These are phyloP conservation scores for Mucor indicus DNA, from an alignment of 371 early-diverging fungal species.

Conservation along the genomic window DNA sequence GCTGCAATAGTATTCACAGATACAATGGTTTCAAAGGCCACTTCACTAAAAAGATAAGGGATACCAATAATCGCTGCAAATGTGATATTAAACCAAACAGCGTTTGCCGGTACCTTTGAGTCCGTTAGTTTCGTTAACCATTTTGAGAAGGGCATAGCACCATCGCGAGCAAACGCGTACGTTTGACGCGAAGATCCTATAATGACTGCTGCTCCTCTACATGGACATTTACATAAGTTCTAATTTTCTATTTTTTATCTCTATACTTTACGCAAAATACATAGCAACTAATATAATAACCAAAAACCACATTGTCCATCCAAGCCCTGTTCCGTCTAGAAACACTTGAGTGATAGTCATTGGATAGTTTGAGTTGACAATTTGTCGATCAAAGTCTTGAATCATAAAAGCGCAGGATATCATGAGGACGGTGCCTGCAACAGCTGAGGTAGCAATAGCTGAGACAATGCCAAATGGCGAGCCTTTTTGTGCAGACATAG, in stretches of 20 bases:
- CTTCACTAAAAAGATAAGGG: slow-evolving; percentile 39
- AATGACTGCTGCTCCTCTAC: slow-evolving; percentile 43
- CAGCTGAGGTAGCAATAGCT: slow-evolving; percentile 40
- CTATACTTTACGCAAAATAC: slow-evolving; percentile 39
- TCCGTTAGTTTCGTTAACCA: slow-evolving; percentile 27
- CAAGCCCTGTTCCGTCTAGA: slow-evolving; percentile 42
- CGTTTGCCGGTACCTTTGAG: slow-evolving; percentile 38
- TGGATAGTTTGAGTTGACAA: slow-evolving; percentile 40
- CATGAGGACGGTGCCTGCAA: slow-evolving; percentile 56
- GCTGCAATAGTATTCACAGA: slow-evolving; percentile 69
- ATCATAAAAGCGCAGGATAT: slow-evolving; percentile 57
- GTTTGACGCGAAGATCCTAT: slow-evolving; percentile 59
- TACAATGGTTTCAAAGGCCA: slow-evolving; percentile 63
- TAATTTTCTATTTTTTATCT: too few relatives aligned
- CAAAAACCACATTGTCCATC: slow-evolving; percentile 40
- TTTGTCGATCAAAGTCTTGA: slow-evolving; percentile 50
- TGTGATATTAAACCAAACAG: slow-evolving; percentile 51
- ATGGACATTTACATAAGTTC: neutral
- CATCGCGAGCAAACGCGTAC: slow-evolving; percentile 67
- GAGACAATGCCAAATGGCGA: slow-evolving; percentile 56
- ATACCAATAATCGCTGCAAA: slow-evolving; percentile 42
- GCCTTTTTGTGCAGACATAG: slow-evolving; percentile 48
- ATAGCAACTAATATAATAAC: slow-evolving; percentile 54
- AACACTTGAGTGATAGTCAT: slow-evolving; percentile 48
- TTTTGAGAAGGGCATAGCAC: slow-evolving; percentile 45